Evolutionary conservation across 2,329 filamentous ascomycete genomes (phyloP), one percentile per base, ranked within the genome.

Genomic region (Fonsecaea erecta): DNA sequence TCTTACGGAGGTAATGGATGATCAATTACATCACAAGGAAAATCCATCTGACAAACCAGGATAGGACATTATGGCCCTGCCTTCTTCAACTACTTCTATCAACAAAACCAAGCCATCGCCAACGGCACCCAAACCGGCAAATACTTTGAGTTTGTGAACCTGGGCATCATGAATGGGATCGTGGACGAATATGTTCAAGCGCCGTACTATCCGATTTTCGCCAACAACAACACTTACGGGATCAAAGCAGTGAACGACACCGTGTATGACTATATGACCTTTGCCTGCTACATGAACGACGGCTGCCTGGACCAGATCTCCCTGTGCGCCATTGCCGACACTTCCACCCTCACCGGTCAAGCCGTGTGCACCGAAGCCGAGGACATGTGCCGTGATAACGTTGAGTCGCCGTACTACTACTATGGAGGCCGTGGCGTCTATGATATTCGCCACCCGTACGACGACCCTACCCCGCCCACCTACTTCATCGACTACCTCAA

Each of bases 401-500:
- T 90, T 6, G 81, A 88, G 72, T 74, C 77, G 0, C 81, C 83
- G 0, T 90, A 88, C 77, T 85, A 82, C 73, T 74, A 75, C 18
- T 84, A 83, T 65, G 76, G 77, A 55, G 83, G 82, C 3, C 82
- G 85, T 30, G 86, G 86, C 57, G 76, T 80, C 7, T 89, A 89
- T 71, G 87, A 90, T 65, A 84, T 90, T 63, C 81, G 87, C 5
- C 83, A 87, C 59, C 79, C 82, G 14, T 76, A 71, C 66, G 59
- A 80, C 34, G 83, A 90, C 72, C 86, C 89, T 0, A 89, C 89
- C 67, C 89, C 90, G 2, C 82, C 86, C 0, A 77, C 76, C 37
- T 86, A 84, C 59, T 90, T 88, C 74, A 70, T 81, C 21, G 82
- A 75, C 81, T 93, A 87, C 72, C 79, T 89, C 34, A 88, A 89